A percentile compares a stretch with the other conserved stretches of the same genome.
Conservation (phyloP, 805 yeast genomes). For the Metschnikowia continentalis region DNA sequence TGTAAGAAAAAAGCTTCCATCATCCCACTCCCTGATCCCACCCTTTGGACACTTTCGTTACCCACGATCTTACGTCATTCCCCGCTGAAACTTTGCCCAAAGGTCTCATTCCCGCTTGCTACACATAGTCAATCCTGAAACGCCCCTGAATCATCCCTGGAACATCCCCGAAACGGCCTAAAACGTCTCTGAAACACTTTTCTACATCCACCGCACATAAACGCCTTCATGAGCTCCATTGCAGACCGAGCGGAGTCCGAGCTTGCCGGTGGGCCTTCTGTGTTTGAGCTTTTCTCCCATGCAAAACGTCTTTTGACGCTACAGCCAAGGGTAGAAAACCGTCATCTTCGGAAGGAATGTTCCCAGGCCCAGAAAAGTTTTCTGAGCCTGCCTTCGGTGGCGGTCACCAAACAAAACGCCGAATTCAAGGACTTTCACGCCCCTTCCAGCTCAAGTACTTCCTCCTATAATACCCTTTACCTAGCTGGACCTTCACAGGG, state of each 20-base stretch:
- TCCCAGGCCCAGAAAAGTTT: slow-evolving; percentile 22
- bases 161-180: too few species aligned
- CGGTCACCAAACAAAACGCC: background rate
- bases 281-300: slow-evolving; percentile 38
- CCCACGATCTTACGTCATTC: background rate
- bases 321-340: slow-evolving; percentile 38
- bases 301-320: slow-evolving; percentile 38
- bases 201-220: background rate
- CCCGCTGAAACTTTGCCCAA: too few species aligned
- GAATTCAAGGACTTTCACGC: background rate
- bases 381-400: slow-evolving; percentile 1
- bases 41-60: background rate
- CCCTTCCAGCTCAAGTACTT: background rate
- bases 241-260: slow-evolving; percentile 9
- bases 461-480: too few species aligned
- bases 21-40: background rate
- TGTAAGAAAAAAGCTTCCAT: background rate
- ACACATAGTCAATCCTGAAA: too few species aligned
- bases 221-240: background rate
- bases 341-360: slow-evolving; percentile 34
- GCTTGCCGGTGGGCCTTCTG: slow-evolving; percentile 28
- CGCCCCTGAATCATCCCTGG: too few species aligned
- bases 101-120: too few species aligned
- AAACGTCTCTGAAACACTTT: background rate
- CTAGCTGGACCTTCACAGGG: too few species aligned